A percentile compares a stretch with the other conserved stretches of the same genome.
These are phyloP conservation scores for Isabelozyma gotoi DNA, from an alignment of 805 yeast species.

Conservation along the genomic window DNA sequence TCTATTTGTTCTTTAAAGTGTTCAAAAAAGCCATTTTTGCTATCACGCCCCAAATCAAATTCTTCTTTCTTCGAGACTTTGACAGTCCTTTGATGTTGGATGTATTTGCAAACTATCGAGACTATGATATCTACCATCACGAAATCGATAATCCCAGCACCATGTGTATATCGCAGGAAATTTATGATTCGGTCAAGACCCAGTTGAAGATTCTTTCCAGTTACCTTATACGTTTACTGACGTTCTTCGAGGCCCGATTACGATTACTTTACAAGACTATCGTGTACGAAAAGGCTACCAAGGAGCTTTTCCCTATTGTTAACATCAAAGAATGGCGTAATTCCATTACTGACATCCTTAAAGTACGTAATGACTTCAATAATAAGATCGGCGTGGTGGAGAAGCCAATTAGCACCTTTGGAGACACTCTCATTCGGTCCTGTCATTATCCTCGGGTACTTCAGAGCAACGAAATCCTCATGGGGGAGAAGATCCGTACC, in stretches of 20 bases:
- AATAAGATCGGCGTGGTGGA: constrained; percentile 10
- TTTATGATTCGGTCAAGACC: constrained; percentile 10
- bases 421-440: constrained; percentile 20
- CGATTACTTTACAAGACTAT: constrained; percentile 26
- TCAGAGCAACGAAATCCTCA: constrained; percentile 3
- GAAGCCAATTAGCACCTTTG: constrained; percentile 14
- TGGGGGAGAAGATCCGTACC: not conserved
- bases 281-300: constrained; percentile 22
- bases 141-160: constrained; percentile 17
- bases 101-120: constrained; percentile 23
- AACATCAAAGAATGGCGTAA: constrained; percentile 27
- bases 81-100: constrained; percentile 42
- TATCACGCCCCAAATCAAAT: constrained; percentile 39
- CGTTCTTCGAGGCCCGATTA: constrained; percentile 29
- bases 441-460: constrained; percentile 18
- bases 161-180: constrained; percentile 10
- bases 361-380: constrained; percentile 9
- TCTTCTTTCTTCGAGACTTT: constrained; percentile 38
- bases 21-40: constrained; percentile 34
- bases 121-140: constrained; percentile 18
- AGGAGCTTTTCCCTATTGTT: constrained; percentile 19
- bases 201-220: constrained; percentile 22
- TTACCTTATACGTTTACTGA: constrained; percentile 30
- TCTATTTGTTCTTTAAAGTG: constrained; percentile 31
- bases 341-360: constrained; percentile 21